Base-by-base conservation (phyloP, 768 basidiomycete species). In the Fibroporia radiculosa region DNA sequence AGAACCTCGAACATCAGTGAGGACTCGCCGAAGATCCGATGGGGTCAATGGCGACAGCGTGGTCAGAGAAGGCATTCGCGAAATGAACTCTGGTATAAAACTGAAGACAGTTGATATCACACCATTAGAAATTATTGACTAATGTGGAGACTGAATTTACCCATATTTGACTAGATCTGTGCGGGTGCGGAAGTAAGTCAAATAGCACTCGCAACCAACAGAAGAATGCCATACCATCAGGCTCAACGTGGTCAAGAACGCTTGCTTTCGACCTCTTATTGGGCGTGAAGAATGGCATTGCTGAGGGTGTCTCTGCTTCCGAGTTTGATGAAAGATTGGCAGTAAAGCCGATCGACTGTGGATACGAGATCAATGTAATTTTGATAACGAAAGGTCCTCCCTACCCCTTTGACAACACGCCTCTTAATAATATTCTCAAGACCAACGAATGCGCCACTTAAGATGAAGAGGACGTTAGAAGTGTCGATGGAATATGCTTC, bases 361-460 rank as follows among this genome's bases (percentile, higher is more conserved):
- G 16, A 18, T 19, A 18, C 25, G n/a, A 1, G 7, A n/a, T n/a
- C n/a, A n/a, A n/a, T n/a, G 6, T 10, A 16, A 20, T n/a, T 8
- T 27, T 20, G 20, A 18, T 16, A 38, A 40, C 23, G 16, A 27
- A 40, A 8, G 8, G 24, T 27, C 22, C 20, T 22, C 71, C 85
- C 53, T 60, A 93, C 92, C 5, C 91, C 91, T 66, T 90, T 92
- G 10, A 83, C 79, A 10, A 91, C 71, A 29, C 93, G 73, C 42
- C 81, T 71, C 59, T 81, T 82, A 50, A 98, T 79, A 20, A 97
- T 66, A 40, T 71, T 77, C 33, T 96, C 93, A 39, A 97, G 65
- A 0, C 93, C 93, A 8, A 96, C 92, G 58, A 96, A 96, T 1
- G 95, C 95, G 1, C 95, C 95, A 40, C 91, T 93, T 10, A 95